Base-by-base conservation (phyloP, 2,329 filamentous ascomycete genomes). In the Pyrenophora tritici-repentis region DNA sequence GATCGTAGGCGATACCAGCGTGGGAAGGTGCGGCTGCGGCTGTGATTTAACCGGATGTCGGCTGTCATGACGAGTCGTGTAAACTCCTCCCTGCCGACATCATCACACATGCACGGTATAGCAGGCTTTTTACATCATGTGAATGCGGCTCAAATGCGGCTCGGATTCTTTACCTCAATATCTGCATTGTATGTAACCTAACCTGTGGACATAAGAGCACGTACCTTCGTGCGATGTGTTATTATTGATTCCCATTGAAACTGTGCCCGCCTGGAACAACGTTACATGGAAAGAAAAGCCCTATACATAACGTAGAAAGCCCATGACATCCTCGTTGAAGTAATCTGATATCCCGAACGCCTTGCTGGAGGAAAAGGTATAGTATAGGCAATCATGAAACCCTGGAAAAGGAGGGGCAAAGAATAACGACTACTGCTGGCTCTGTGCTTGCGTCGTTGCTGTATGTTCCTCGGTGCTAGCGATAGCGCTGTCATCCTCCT, bases 391-490 rank as follows among this genome's bases (percentile, higher is more conserved):
- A 45, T 34, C 18, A 29, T 22, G 37, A 42, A 48, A 13, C 29
- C 31, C 37, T 16, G 8, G 4, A 47, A 42, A 50, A 43, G 34
- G 36, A 50, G 12, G 40, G 29, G 47, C 40, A 40, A 37, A 40
- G 18, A 14, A 16, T 17, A 50, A 45, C 14, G 18, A 18, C 46
- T 56, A 62, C 35, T 59, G 44, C 52, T 50, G 53, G 29, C 45
- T 56, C 17, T 59, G 55, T 22, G 61, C 58, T 31, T 63, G 58
- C 10, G 57, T 37, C 12, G 56, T 63, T 3, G 62, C 61, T 6
- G 63, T 70, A 31, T 66, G 62, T 42, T 71, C 70, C 47, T 68
- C 67, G 12, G 66, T 70, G 41, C 66, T 70, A 24, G 53, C 56
- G 41, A 72, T 60, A 20, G 62, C 68, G 44, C 51, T 63, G 18